Conservation (phyloP, 257 asterid genomes). For the Nicotiana obtusifolia region DNA sequence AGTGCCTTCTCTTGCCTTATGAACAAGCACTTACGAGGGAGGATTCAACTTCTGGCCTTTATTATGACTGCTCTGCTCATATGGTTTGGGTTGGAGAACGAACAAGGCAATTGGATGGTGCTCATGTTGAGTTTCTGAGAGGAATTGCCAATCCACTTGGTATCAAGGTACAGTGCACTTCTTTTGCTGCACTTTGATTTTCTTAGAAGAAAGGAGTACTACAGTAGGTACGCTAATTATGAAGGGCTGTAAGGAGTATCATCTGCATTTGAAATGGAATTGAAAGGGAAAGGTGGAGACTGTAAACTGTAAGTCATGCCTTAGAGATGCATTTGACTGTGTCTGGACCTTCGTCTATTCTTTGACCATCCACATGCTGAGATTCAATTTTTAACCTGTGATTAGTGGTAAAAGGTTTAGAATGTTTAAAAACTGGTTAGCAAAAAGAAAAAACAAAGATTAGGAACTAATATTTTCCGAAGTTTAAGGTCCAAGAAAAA, state of each 20-base stretch:
- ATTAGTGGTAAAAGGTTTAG: neutral
- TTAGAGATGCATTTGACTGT: neutral
- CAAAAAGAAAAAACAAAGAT: neutral
- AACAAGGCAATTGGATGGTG: slow-evolving; percentile 69
- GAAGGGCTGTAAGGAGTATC: neutral
- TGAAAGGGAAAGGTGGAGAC: neutral
- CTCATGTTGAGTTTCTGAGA: slow-evolving; percentile 68
- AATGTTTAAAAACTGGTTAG: neutral
- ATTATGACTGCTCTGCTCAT: slow-evolving; percentile 73
- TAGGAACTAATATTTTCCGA: neutral
- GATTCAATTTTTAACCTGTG: neutral
- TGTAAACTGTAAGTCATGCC: neutral
- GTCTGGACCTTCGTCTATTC: neutral
- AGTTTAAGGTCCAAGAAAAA: neutral
- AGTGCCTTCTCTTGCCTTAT: slow-evolving; percentile 62
- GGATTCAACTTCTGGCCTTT: slow-evolving; percentile 74
- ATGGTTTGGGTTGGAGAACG: slow-evolving; percentile 87
- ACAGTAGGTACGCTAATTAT: neutral
- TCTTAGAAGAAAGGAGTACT: neutral
- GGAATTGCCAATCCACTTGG: slow-evolving; percentile 75
- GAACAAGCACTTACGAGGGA: slow-evolving; percentile 73
- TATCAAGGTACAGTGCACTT: slow-evolving; percentile 43
- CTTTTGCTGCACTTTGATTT: neutral
- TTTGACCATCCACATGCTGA: neutral
- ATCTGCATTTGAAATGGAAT: neutral